Evolutionary conservation across 75 land plant genomes (phyloP), one percentile per base, ranked within the genome.

Genomic region (Pinus taeda): DNA sequence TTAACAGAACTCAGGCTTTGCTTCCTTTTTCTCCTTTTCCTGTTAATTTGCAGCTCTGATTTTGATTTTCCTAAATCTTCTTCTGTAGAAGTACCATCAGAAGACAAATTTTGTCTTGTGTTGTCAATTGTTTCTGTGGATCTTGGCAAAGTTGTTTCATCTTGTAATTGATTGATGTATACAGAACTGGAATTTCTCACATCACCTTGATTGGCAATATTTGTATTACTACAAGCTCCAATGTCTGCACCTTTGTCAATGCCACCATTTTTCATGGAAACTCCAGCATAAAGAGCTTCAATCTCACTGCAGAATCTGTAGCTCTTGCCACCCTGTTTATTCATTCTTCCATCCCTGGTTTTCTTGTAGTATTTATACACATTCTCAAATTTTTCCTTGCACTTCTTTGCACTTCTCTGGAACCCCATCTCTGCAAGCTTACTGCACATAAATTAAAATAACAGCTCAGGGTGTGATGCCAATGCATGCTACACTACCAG

Each of bases 291-390:
- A 15, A 79, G 60, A 59, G 83, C 81, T 45, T 79, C 82, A 37
- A 82, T 45, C 57, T 79, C 81, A 8, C 77, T 56, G 39, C 20
- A 64, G 56, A 82, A 82, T 36, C 69, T 71, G 76, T 82, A 82
- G 74, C 29, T 42, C 61, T 80, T 80, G 37, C 83, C 78, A 57
- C 69, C 83, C 73, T 80, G 77, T n/a, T 77, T 59, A 24, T 74
- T 62, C 26, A 60, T 55, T 58, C 60, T 79, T 59, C 83, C 84
- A 11, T 73, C 82, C 87, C 75, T 84, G 53, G 88, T 79, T 79
- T 80, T 84, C 83, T 86, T 86, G 79, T 86, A 85, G 66, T 86
- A 86, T 62, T 86, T 86, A 76, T 79, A 63, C 5, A 86, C 79
- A 58, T 86, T 86, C 67, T 83, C 82, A 22, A 83, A 83, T 66